These are phyloP conservation scores for Lachancea dasiensis DNA, from an alignment of 805 yeast genomes.

Conservation along the genomic window DNA sequence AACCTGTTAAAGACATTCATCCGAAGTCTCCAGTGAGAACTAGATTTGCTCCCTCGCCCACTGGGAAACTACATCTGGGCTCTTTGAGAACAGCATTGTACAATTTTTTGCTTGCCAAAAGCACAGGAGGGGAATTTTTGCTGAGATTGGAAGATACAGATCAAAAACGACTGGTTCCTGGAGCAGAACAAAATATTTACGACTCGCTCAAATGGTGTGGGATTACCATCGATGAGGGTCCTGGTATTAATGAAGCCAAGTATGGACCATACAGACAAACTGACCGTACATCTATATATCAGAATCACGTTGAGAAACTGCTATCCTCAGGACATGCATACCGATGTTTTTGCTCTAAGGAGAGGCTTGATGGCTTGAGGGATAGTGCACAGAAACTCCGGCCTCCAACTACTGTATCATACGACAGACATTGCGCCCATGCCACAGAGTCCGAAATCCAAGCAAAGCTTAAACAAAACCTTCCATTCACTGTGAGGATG, in stretches of 20 bases:
- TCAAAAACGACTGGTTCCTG: conserved; percentile 65
- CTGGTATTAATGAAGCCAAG: conserved; percentile 34
- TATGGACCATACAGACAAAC: conserved; percentile 82
- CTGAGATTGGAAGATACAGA: conserved; percentile 92
- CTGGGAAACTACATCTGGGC: conserved; percentile 92
- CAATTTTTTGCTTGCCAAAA: conserved; percentile 74
- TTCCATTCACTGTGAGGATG: conserved; percentile 59
- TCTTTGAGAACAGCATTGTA: conserved; percentile 89
- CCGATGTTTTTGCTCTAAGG: conserved; percentile 79
- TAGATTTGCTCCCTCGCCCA: conserved; percentile 97
- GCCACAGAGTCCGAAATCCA: conserved; percentile 38
- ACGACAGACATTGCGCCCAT: conserved; percentile 74
- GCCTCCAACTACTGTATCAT: conserved; percentile 90
- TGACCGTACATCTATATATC: conserved; percentile 64
- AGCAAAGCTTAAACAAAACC: conserved; percentile 30
- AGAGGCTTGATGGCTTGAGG: conserved; percentile 60
- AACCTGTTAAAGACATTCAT: conserved; percentile 29
- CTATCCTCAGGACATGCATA: conserved; percentile 70
- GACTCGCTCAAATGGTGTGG: conserved; percentile 75
- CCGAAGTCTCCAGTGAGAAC: conserved; percentile 64
- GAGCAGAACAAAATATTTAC: conserved; percentile 79
- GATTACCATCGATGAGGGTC: conserved; percentile 76
- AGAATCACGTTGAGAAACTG: conserved; percentile 49
- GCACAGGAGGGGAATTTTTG: conserved; percentile 74
- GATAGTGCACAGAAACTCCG: conserved; percentile 65